Percentiles rank a stretch among this genome's conserved stretches.
Conservation (phyloP, 345 rosid genomes). For the Litchi chinensis region DNA sequence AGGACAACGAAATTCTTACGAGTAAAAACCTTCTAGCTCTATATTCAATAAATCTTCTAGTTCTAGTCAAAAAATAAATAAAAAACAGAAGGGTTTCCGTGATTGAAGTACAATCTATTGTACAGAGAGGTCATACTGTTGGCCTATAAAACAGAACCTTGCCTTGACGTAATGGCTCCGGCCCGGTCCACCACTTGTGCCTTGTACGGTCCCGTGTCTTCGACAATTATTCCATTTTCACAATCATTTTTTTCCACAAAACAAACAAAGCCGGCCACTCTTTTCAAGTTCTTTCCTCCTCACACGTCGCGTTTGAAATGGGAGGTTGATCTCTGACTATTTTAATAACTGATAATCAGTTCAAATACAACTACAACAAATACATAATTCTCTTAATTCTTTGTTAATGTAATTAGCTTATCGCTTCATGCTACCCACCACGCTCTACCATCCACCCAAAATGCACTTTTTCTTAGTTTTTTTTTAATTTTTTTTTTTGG, state of each 20-base stretch:
- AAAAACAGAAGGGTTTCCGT: not conserved
- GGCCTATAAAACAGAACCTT: not conserved
- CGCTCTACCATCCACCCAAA: not conserved
- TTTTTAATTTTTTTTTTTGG: not conserved
- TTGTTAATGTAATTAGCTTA: not conserved
- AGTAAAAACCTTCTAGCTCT: too few species aligned
- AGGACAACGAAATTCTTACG: too few species aligned
- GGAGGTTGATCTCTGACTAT: not conserved
- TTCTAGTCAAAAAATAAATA: not conserved
- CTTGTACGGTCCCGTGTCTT: too few species aligned
- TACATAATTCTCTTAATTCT: not conserved
- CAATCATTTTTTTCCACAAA: not conserved
- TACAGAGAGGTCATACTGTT: not conserved
- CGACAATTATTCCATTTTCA: too few species aligned
- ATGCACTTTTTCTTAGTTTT: not conserved
- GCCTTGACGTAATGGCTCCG: not conserved
- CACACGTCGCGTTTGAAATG: not conserved
- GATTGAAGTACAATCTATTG: not conserved
- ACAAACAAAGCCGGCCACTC: not conserved
- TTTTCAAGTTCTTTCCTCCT: not conserved
- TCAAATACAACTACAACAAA: not conserved
- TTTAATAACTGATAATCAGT: not conserved
- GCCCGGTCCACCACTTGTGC: not conserved
- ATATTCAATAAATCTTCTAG: too few species aligned
- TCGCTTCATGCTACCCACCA: constrained; percentile 9